These are phyloP conservation scores for Cutaneotrichosporon sp. DNA, from an alignment of 1,284 basidiomycete genomes.

Conservation along the genomic window DNA sequence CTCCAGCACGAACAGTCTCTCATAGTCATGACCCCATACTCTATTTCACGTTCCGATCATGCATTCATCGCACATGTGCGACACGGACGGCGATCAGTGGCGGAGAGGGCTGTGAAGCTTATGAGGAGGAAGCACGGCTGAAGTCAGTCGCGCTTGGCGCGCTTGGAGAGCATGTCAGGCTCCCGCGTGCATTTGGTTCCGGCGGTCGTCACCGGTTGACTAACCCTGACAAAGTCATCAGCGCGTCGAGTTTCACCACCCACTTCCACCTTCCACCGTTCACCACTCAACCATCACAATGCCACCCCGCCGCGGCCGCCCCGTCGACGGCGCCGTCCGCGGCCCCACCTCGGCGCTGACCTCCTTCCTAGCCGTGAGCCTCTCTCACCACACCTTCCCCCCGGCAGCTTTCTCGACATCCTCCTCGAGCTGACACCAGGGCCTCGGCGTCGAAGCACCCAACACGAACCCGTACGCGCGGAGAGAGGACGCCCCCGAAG, in stretches of 20 bases:
- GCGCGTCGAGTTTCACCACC: background rate
- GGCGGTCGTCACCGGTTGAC: constrained; percentile 8
- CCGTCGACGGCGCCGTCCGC: constrained; percentile 58
- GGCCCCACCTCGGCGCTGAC: constrained; percentile 91
- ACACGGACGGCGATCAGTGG: too few relatives aligned
- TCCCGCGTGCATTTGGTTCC: background rate
- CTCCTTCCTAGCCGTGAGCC: constrained; percentile 77
- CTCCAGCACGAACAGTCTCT: background rate
- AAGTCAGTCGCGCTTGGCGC: constrained; percentile 9
- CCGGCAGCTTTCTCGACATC: background rate
- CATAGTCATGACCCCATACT: constrained; percentile 2
- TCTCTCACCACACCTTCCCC: background rate
- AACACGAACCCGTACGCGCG: constrained; percentile 7
- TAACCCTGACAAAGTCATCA: constrained; percentile 11
- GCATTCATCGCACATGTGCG: background rate
- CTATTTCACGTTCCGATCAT: constrained; percentile 7
- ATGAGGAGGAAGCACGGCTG: too few relatives aligned
- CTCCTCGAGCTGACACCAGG: constrained; percentile 28
- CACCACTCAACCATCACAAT: background rate
- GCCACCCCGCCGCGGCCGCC: constrained; percentile 6
- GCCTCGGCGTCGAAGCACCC: constrained; percentile 49
- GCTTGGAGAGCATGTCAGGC: background rate
- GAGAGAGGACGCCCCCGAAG: too few relatives aligned
- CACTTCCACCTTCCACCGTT: background rate
- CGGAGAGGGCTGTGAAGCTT: background rate